These are phyloP conservation scores for Spergularia azorica DNA, from an alignment of 179 eudicot species.

Conservation along the genomic window DNA sequence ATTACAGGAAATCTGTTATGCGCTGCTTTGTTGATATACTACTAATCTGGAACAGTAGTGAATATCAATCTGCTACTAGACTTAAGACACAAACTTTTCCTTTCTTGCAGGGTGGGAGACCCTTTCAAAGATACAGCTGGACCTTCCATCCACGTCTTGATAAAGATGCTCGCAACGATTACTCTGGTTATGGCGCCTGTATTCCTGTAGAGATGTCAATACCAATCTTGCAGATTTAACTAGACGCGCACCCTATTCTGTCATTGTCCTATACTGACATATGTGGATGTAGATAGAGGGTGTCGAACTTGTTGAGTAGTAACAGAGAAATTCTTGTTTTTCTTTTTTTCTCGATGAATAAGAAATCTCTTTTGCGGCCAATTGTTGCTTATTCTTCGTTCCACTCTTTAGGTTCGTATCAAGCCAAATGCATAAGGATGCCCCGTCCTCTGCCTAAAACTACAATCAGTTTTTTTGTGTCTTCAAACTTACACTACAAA, in stretches of 20 bases:
- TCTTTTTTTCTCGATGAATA: conserved; percentile 23
- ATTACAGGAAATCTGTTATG: no score
- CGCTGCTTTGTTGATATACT: not conserved
- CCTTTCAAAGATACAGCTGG: conserved; percentile 99
- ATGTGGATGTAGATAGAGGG: conserved; percentile 33
- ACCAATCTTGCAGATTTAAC: conserved; percentile 30
- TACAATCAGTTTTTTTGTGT: no score
- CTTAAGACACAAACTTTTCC: not conserved
- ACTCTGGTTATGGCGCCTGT: conserved; percentile 97
- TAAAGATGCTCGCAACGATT: conserved; percentile 92
- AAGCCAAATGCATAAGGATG: no score
- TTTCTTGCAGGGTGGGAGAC: conserved; percentile 83
- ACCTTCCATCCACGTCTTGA: conserved; percentile 92
- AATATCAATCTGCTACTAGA: not conserved
- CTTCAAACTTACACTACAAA: no score
- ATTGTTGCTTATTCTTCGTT: not conserved
- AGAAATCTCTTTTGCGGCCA: conserved; percentile 12
- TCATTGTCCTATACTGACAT: not conserved
- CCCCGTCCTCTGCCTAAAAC: no score
- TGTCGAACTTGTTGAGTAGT: conserved; percentile 27
- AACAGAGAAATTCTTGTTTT: conserved; percentile 27
- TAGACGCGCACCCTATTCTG: conserved; percentile 27
- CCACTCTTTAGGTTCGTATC: not conserved
- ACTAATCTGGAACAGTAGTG: not conserved
- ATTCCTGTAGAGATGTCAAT: conserved; percentile 58